Evolutionary conservation across 1,139 yeast species (phyloP).

Genomic region (Geotrichum cucujoidarum): DNA sequence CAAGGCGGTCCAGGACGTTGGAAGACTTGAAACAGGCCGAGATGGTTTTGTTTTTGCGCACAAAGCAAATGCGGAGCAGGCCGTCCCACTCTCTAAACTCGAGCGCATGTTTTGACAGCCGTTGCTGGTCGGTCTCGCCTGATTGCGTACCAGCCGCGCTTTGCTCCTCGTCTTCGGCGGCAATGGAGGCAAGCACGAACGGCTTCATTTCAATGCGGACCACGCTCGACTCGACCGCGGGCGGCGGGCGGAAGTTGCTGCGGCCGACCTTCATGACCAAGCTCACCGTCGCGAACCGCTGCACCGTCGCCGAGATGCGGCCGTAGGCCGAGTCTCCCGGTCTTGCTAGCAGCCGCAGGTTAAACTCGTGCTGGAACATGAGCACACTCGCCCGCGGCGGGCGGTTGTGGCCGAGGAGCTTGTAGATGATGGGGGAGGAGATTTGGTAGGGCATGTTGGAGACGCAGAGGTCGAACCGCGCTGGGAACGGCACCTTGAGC

Average conservation of each 20-base stretch:
- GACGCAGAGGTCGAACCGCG: constrained; percentile 90
- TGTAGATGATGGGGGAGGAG: constrained; percentile 92
- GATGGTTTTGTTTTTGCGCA: constrained; percentile 89
- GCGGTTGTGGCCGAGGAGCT: constrained; percentile 77
- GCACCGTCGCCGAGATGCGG: constrained; percentile 90
- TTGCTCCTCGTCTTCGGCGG: neutral
- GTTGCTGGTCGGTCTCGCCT: no score
- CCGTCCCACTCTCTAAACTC: constrained; percentile 98
- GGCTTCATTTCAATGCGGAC: constrained; percentile 85
- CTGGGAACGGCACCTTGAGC: constrained; percentile 90
- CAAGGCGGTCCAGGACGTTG: constrained; percentile 74
- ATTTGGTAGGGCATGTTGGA: constrained; percentile 97
- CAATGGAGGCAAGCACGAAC: constrained; percentile 40
- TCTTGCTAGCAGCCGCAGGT: constrained; percentile 81
- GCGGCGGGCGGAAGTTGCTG: constrained; percentile 96
- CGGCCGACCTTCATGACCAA: constrained; percentile 97
- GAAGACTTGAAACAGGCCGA: constrained; percentile 85
- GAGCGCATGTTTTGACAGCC: constrained; percentile 49
- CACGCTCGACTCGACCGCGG: constrained; percentile 94
- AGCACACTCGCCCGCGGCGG: constrained; percentile 96
- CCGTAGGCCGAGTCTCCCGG: constrained; percentile 93
- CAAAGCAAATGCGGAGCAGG: constrained; percentile 79
- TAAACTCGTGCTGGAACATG: constrained; percentile 97
- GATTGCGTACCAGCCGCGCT: neutral
- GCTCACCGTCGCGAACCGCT: constrained; percentile 97